A percentile compares a stretch with the other conserved stretches of the same genome.
These are phyloP conservation scores for Leishmania arabica DNA, from an alignment of 208 protist genomes.

Conservation along the genomic window DNA sequence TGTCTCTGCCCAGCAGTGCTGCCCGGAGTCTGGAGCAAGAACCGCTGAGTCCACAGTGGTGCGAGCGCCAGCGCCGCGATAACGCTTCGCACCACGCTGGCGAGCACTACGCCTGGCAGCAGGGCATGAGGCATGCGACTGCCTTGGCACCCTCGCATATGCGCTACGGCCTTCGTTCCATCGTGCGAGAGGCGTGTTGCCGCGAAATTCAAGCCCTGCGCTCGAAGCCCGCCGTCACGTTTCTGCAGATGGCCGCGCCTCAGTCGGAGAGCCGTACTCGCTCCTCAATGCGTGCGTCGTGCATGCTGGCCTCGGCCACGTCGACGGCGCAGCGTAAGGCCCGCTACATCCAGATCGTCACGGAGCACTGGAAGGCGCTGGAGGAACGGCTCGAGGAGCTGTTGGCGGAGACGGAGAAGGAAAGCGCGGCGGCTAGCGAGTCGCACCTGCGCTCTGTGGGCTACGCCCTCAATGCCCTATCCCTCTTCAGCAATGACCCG, in stretches of 20 bases:
- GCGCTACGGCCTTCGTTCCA: conserved; percentile 38
- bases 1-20: conserved; percentile 3
- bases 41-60: conserved; percentile 19
- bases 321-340: conserved; percentile 32
- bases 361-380: conserved; percentile 37
- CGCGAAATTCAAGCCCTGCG: conserved; percentile 35
- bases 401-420: conserved; percentile 27
- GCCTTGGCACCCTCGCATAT: conserved; percentile 23
- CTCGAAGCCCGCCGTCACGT: conserved; percentile 30
- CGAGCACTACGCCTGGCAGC: conserved; percentile 30
- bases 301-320: conserved; percentile 32
- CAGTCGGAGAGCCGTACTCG: conserved; percentile 16
- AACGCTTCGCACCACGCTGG: conserved; percentile 22
- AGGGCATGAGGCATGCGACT: conserved; percentile 26
- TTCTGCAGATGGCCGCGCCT: conserved; percentile 23
- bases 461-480: conserved; percentile 32
- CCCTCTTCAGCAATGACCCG: conserved; percentile 41
- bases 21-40: conserved; percentile 1
- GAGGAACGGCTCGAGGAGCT: conserved; percentile 35
- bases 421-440: conserved; percentile 9
- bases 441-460: conserved; percentile 26
- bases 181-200: conserved; percentile 42
- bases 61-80: conserved; percentile 24
- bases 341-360: conserved; percentile 26
- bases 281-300: conserved; percentile 27